Conservation (phyloP, 2,329 filamentous ascomycete species). For the Fusarium neocosmosporiellum region DNA sequence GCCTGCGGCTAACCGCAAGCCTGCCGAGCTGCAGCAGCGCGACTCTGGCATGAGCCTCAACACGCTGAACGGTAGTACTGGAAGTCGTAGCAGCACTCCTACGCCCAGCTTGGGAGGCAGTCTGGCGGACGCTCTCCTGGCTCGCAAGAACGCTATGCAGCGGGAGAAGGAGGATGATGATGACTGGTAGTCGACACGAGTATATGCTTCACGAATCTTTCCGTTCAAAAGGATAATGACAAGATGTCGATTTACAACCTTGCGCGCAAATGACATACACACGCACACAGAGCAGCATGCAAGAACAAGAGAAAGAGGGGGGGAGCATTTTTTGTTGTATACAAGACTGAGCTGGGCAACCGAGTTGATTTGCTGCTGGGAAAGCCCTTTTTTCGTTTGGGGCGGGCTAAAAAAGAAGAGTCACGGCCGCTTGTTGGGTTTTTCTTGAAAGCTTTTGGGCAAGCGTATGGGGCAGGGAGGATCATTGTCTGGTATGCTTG, state of each 20-base stretch:
- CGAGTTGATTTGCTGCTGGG: slow-evolving; percentile 27
- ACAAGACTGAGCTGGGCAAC: slow-evolving; percentile 44
- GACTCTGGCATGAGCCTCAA: slow-evolving; percentile 77
- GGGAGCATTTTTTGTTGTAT: slow-evolving; percentile 37
- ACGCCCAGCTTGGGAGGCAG: slow-evolving; percentile 79
- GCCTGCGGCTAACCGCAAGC: slow-evolving; percentile 78
- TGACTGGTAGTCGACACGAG: slow-evolving; percentile 67
- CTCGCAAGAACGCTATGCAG: slow-evolving; percentile 81
- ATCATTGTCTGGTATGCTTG: slow-evolving; percentile 36
- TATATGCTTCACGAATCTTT: slow-evolving; percentile 40
- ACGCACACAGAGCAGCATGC: slow-evolving; percentile 10
- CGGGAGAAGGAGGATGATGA: slow-evolving; percentile 76
- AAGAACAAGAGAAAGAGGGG: slow-evolving; percentile 17
- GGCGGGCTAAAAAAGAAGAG: slow-evolving; percentile 30
- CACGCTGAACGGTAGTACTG: slow-evolving; percentile 64
- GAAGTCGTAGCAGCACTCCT: slow-evolving; percentile 77
- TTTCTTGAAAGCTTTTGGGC: slow-evolving; percentile 24
- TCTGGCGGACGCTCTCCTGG: slow-evolving; percentile 81
- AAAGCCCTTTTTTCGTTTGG: slow-evolving; percentile 9
- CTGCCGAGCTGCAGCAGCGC: slow-evolving; percentile 74
- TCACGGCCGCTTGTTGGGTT: slow-evolving; percentile 40
- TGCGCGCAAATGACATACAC: neutral
- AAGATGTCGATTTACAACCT: slow-evolving; percentile 24
- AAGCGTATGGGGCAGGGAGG: slow-evolving; percentile 22
- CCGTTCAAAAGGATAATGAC: slow-evolving; percentile 26